Conservation (phyloP, 2,329 filamentous ascomycete species). For the Scytalidium lignicola region DNA sequence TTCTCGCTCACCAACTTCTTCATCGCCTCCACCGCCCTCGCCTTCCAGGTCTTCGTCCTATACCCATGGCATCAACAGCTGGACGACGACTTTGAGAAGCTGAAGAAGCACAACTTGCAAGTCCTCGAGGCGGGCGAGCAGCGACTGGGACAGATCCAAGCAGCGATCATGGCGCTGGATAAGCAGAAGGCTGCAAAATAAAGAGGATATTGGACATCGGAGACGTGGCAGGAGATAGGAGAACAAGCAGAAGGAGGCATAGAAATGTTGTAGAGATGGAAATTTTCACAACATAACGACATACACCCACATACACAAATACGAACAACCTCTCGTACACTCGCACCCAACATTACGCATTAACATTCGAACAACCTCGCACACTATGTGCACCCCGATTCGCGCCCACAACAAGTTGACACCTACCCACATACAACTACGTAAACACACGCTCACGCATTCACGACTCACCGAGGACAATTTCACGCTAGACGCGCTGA, state of each 20-base stretch:
- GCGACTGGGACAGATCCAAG: constrained; percentile 8
- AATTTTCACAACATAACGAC: too few relatives aligned
- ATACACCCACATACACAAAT: too few relatives aligned
- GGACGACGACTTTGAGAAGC: constrained; percentile 42
- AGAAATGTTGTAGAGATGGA: too few relatives aligned
- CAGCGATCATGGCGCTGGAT: constrained; percentile 7
- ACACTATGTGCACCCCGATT: too few relatives aligned
- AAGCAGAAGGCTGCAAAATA: constrained; percentile 3
- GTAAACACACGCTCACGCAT: neutral
- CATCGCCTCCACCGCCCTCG: constrained; percentile 45
- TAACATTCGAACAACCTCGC: too few relatives aligned
- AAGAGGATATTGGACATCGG: neutral
- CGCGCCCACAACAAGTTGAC: too few relatives aligned
- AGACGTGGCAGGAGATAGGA: neutral
- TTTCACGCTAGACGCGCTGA: neutral
- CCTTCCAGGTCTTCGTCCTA: constrained; percentile 50
- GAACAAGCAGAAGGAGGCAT: too few relatives aligned
- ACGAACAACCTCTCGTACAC: too few relatives aligned
- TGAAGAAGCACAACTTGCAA: constrained; percentile 40
- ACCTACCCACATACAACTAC: too few relatives aligned
- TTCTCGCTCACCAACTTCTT: constrained; percentile 50
- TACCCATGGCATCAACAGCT: constrained; percentile 52
- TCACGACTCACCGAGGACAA: neutral
- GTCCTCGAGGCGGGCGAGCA: constrained; percentile 24
- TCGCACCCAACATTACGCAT: too few relatives aligned